Base-by-base conservation (phyloP, 148 eudicot species). In the Chenopodium quinoa region DNA sequence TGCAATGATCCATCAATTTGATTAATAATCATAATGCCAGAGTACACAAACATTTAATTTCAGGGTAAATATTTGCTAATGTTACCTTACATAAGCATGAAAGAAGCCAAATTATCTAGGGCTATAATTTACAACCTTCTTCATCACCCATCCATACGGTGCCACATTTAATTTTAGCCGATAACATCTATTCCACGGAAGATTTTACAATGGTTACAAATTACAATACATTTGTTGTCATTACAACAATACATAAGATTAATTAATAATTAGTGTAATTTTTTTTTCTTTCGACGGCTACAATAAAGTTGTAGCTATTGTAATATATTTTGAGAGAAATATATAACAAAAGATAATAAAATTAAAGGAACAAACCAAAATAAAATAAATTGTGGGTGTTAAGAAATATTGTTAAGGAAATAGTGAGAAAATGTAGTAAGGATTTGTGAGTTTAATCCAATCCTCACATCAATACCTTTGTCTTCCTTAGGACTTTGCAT, bases 401-500 rank as follows among this genome's bases (percentile, higher is more conserved):
- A 71, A 52, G 78, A 84, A 65, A 79, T 70, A 68, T 76, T 78
- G 81, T 80, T 78, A 81, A 84, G 81, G 75, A 84, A 84, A 71
- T 73, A 77, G 8, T 84, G 84, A 65, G 86, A 81, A 34, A 84
- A 84, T 22, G 83, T 65, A 66, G 20, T 52, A 6, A 81, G 10
- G 20, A 81, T 72, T 72, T 72, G 79, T 66, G 86, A 75, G 25
- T 80, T 64, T 52, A 84, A 40, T 31, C 86, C 86, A 65, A 84
- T 77, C 75, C 86, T 84, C 4, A 84, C 71, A 84, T 84, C 84
- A 81, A 84, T 84, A 52, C 78, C 86, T 74, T 81, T 84, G 14
- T 84, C 84, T 40, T 81, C 86, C 75, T 77, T 81, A 2, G 86
- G 81, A 84, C 78, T 84, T 73, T 81, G 86, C 81, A 84, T 50